Conservation (phyloP, 2,329 filamentous ascomycete genomes). For the Biscogniauxia sp. region DNA sequence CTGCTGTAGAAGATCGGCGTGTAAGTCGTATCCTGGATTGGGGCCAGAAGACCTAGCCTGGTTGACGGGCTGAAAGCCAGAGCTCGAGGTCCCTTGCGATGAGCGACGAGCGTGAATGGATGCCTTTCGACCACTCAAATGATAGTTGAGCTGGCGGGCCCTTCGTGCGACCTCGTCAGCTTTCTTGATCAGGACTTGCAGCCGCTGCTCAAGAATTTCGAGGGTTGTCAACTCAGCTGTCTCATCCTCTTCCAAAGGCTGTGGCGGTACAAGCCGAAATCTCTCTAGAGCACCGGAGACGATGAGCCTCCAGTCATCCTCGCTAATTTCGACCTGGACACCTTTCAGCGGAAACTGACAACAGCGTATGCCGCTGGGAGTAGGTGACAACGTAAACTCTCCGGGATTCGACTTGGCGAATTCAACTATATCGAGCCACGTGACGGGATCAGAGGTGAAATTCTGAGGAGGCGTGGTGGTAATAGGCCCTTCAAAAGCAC, state of each 20-base stretch:
- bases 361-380: slow-evolving; percentile 65
- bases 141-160: slow-evolving; percentile 76
- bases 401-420: slow-evolving; percentile 78
- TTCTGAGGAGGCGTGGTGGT: slow-evolving; percentile 52
- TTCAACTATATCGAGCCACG: slow-evolving; percentile 82
- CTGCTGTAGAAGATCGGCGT: slow-evolving; percentile 55
- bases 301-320: slow-evolving; percentile 85
- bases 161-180: slow-evolving; percentile 67
- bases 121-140: slow-evolving; percentile 69
- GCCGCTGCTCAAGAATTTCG: slow-evolving; percentile 77
- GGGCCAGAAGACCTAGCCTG: slow-evolving; percentile 29
- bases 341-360: slow-evolving; percentile 84
- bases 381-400: slow-evolving; percentile 71
- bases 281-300: slow-evolving; percentile 79
- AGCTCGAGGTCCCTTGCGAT: slow-evolving; percentile 34
- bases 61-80: slow-evolving; percentile 37
- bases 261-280: slow-evolving; percentile 66
- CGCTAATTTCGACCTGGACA: slow-evolving; percentile 77
- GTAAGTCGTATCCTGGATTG: slow-evolving; percentile 44
- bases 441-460: slow-evolving; percentile 55
- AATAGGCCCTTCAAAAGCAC: slow-evolving; percentile 80
- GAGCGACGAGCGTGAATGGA: slow-evolving; percentile 67
- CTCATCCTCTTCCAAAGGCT: slow-evolving; percentile 83
- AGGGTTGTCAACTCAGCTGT: slow-evolving; percentile 79
- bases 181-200: slow-evolving; percentile 73